Conservation (phyloP, 2,329 filamentous ascomycete genomes). For the Xylariaceae sp. region DNA sequence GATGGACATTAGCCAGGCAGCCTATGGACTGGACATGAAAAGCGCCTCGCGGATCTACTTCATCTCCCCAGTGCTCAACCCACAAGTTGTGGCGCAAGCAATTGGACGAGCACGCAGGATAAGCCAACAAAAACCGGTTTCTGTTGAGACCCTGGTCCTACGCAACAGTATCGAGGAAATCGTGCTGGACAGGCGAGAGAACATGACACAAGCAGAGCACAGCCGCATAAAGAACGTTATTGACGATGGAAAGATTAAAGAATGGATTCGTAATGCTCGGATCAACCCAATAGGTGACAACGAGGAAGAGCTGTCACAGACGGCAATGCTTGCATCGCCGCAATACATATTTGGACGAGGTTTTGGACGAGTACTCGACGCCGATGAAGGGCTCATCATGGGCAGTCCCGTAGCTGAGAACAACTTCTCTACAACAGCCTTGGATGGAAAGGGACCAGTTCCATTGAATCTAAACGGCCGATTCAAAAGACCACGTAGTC, state of each 20-base stretch:
- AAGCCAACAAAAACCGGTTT: constrained; percentile 73
- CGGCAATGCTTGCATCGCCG: constrained; percentile 42
- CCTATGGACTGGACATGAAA: constrained; percentile 81
- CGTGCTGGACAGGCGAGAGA: constrained; percentile 67
- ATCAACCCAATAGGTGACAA: constrained; percentile 36
- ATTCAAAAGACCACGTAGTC: constrained; percentile 18
- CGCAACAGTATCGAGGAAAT: constrained; percentile 78
- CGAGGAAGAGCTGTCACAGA: constrained; percentile 42
- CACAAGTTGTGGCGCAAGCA: constrained; percentile 81
- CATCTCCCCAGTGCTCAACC: constrained; percentile 81
- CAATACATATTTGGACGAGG: constrained; percentile 50
- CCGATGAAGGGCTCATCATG: constrained; percentile 44
- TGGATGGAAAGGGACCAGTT: neutral
- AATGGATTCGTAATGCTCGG: constrained; percentile 54
- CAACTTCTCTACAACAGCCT: constrained; percentile 3
- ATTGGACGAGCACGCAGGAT: constrained; percentile 88
- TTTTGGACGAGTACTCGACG: constrained; percentile 40
- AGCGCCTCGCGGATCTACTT: constrained; percentile 85
- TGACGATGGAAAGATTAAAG: constrained; percentile 54
- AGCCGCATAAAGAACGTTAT: constrained; percentile 52
- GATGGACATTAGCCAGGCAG: constrained; percentile 88
- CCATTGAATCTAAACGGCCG: constrained; percentile 9
- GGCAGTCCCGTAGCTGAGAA: constrained; percentile 17
- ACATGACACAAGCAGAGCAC: constrained; percentile 69
- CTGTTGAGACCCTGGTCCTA: constrained; percentile 81